Conservation (phyloP, 352 stramenopile species). For the Detonula confervacea region DNA sequence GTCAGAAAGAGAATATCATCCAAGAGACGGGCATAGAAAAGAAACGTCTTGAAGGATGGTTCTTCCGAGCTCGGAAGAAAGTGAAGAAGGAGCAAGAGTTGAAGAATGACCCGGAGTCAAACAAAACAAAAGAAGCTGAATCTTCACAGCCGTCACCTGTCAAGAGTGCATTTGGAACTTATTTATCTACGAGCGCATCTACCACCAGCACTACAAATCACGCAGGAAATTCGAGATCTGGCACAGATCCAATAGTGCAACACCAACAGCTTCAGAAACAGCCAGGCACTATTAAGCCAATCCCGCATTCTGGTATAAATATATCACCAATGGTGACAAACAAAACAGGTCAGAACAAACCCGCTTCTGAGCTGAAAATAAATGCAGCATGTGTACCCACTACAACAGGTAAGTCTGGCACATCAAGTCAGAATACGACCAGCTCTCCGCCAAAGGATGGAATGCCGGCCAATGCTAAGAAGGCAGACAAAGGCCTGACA, state of each 20-base stretch:
- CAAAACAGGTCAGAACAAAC: background rate
- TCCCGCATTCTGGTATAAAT: background rate
- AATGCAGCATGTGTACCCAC: background rate
- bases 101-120: too few relatives aligned
- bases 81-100: slow-evolving; percentile 36
- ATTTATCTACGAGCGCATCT: background rate
- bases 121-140: too few relatives aligned
- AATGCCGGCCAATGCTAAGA: too few relatives aligned
- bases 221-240: background rate
- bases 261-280: background rate
- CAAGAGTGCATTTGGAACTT: too few relatives aligned
- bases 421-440: background rate
- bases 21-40: slow-evolving; percentile 48
- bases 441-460: background rate
- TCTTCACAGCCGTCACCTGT: too few relatives aligned
- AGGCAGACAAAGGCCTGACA: slow-evolving; percentile 32
- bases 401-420: background rate
- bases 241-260: background rate
- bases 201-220: background rate
- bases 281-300: background rate
- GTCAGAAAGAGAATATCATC: slow-evolving; percentile 40
- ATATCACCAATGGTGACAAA: background rate
- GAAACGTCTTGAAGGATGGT: slow-evolving; percentile 32
- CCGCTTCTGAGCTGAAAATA: background rate
- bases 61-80: slow-evolving; percentile 36